Conservation (phyloP, 192 early-diverging fungal species). For the Coemansia pectinata region DNA sequence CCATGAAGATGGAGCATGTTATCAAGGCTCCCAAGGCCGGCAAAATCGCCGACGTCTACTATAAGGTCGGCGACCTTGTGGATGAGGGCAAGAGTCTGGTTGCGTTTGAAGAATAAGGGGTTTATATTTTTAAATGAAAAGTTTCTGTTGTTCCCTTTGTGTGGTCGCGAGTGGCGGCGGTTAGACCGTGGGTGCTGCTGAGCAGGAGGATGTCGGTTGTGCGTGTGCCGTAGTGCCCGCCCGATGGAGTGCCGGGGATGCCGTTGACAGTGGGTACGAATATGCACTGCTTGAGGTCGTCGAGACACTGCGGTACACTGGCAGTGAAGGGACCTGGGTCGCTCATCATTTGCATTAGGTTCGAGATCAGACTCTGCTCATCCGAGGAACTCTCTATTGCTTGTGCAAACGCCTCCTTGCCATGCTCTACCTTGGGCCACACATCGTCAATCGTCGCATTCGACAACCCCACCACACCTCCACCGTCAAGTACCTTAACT, state of each 20-base stretch:
- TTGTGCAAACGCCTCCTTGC: constrained; percentile 5
- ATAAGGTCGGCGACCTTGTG: constrained; percentile 85
- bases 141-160: neutral
- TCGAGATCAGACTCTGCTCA: constrained; percentile 10
- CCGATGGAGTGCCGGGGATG: neutral
- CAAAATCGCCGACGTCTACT: constrained; percentile 75
- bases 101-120: constrained; percentile 60
- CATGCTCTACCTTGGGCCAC: constrained; percentile 42
- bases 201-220: constrained; percentile 38
- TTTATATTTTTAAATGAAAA: neutral
- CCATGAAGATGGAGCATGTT: constrained; percentile 99
- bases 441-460: constrained; percentile 30
- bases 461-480: constrained; percentile 23
- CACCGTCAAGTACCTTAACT: neutral
- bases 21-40: constrained; percentile 76
- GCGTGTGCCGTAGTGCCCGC: constrained; percentile 32
- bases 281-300: constrained; percentile 32
- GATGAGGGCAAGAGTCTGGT: constrained; percentile 82
- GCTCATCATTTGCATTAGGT: constrained; percentile 18
- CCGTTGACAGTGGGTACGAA: constrained; percentile 30
- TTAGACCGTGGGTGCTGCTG: constrained; percentile 13
- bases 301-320: constrained; percentile 8
- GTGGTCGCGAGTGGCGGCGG: constrained; percentile 22
- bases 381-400: neutral
- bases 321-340: constrained; percentile 9